phyloP scores from a whole-genome alignment of 176 grass and related monocot genomes.

The Avena atlantica region DNA sequence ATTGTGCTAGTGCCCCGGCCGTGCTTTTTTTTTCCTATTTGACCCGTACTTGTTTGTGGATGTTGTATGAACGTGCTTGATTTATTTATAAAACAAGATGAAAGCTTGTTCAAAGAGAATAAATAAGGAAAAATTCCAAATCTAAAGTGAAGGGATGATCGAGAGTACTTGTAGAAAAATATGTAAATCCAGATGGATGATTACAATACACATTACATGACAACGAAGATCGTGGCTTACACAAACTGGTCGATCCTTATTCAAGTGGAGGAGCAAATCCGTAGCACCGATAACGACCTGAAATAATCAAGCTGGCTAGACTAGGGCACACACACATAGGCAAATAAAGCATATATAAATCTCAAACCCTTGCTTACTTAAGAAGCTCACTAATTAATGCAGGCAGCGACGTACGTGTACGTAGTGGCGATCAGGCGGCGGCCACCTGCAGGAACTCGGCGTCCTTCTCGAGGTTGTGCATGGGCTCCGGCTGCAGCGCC shows the following conservation, averaged over 20 bases:
- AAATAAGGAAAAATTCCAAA: no score
- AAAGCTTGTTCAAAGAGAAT: no score
- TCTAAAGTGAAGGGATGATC: no score
- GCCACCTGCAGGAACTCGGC: constrained; percentile 50
- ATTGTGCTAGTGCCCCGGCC: no score
- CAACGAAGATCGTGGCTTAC: background rate
- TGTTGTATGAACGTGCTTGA: no score
- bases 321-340: background rate
- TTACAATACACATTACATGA: background rate
- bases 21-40: no score
- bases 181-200: background rate
- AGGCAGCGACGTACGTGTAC: background rate
- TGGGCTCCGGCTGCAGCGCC: constrained; percentile 75
- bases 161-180: background rate
- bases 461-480: constrained; percentile 77
- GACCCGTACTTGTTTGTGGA: no score
- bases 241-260: constrained; percentile 9
- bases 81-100: no score
- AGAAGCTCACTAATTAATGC: background rate
- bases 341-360: background rate
- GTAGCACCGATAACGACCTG: background rate
- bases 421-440: background rate
- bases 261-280: background rate
- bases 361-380: no score
- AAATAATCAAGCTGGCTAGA: background rate